phyloP scores from a whole-genome alignment of 2,329 filamentous ascomycete genomes.

The Ceratocystis diversiconidia region DNA sequence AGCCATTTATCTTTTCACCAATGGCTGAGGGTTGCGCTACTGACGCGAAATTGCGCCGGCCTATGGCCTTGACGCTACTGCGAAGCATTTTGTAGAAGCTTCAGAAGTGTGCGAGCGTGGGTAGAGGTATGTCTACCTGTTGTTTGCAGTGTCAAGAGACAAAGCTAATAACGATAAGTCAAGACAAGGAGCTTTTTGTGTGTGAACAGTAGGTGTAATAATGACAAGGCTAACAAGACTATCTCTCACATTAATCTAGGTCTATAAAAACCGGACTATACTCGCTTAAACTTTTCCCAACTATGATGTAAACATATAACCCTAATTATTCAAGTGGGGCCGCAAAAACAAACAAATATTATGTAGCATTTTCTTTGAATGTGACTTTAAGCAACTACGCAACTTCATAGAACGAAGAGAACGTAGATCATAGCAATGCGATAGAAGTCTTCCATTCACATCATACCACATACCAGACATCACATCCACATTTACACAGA shows the following conservation, averaged over 20 bases:
- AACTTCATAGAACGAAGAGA: background rate
- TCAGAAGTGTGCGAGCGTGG: background rate
- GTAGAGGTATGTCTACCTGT: background rate
- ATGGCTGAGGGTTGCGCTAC: slow-evolving; percentile 40
- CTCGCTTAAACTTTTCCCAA: background rate
- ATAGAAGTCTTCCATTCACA: background rate
- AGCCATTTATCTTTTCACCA: slow-evolving; percentile 82
- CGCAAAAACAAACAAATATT: background rate
- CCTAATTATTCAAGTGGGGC: background rate
- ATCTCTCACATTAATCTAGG: background rate
- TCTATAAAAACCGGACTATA: background rate
- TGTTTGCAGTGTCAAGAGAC: background rate
- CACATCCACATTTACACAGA: background rate
- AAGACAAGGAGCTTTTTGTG: background rate
- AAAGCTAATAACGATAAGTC: background rate
- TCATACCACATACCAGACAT: background rate
- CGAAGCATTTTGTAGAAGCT: slow-evolving; percentile 13
- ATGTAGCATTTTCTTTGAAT: slow-evolving; percentile 1
- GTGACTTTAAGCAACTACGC: background rate
- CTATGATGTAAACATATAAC: background rate
- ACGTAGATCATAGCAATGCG: background rate
- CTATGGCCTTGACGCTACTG: slow-evolving; percentile 14
- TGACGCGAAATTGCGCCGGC: slow-evolving; percentile 16
- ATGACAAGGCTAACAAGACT: background rate
- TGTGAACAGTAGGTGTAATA: background rate